These are phyloP conservation scores for Magnusiomyces tetraspermus DNA, from an alignment of 1,139 yeast species.

Conservation along the genomic window DNA sequence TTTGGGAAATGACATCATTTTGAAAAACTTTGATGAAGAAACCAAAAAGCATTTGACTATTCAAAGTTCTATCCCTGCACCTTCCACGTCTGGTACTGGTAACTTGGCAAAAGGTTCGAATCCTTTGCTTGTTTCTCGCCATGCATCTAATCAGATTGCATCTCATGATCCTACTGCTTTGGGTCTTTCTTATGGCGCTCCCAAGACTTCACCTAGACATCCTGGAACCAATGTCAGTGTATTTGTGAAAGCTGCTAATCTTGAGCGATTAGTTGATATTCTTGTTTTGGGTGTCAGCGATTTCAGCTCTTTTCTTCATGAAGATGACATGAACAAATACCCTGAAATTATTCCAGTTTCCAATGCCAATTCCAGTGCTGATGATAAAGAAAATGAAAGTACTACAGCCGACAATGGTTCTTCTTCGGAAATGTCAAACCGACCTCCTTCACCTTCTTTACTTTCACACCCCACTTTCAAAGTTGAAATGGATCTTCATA, in stretches of 20 bases:
- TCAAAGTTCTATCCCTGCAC: neutral
- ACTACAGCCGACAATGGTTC: too few species aligned
- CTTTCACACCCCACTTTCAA: slow-evolving; percentile 26
- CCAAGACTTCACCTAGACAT: slow-evolving; percentile 5
- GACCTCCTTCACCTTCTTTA: neutral
- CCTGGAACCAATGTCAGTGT: slow-evolving; percentile 30
- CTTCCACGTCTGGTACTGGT: neutral
- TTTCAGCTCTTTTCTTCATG: slow-evolving; percentile 41
- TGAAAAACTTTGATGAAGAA: slow-evolving; percentile 42
- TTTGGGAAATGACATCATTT: slow-evolving; percentile 44
- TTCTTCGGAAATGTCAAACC: too few species aligned
- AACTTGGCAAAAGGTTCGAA: slow-evolving; percentile 14
- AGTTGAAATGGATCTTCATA: slow-evolving; percentile 52
- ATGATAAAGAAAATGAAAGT: too few species aligned
- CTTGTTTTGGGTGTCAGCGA: slow-evolving; percentile 53
- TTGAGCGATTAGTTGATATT: slow-evolving; percentile 47
- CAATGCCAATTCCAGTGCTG: neutral
- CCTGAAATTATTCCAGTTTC: neutral
- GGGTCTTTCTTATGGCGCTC: slow-evolving; percentile 17
- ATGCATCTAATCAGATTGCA: slow-evolving; percentile 27
- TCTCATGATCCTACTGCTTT: slow-evolving; percentile 1
- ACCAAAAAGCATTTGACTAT: neutral
- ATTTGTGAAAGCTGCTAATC: slow-evolving; percentile 50
- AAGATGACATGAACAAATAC: slow-evolving; percentile 28
- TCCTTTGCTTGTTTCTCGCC: slow-evolving; percentile 24